Conservation (phyloP, 148 eudicot species). For the Agrostemma githago region DNA sequence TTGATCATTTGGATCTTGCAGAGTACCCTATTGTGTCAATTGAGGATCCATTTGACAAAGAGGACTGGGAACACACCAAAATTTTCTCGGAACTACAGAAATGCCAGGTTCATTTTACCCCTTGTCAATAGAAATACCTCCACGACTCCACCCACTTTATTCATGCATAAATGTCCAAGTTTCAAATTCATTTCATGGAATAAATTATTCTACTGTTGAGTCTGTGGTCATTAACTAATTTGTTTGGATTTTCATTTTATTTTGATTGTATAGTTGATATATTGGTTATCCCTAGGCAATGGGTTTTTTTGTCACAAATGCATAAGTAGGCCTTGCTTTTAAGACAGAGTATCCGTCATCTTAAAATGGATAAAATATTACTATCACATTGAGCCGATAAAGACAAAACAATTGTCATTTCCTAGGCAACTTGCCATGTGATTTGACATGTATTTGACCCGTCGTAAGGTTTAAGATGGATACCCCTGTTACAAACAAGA, state of each 20-base stretch:
- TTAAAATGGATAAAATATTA: no score
- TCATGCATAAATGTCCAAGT: slow-evolving; percentile 4
- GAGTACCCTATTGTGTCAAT: slow-evolving; percentile 90
- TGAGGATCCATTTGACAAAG: slow-evolving; percentile 98
- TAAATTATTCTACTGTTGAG: neutral
- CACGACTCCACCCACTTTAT: neutral
- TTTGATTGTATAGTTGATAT: neutral
- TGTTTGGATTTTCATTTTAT: neutral
- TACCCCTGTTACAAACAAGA: no score
- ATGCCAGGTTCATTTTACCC: slow-evolving; percentile 59
- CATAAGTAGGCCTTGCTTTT: neutral
- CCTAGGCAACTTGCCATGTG: no score
- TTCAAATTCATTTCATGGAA: neutral
- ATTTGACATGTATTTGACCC: no score
- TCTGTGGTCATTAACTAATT: neutral
- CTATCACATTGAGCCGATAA: no score
- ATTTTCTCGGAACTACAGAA: slow-evolving; percentile 59
- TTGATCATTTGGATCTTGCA: slow-evolving; percentile 25
- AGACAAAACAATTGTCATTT: no score
- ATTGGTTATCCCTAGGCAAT: neutral
- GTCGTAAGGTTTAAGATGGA: no score
- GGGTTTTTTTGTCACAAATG: neutral
- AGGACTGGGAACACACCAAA: slow-evolving; percentile 93
- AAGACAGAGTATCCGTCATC: no score
- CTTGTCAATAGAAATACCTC: neutral